These are phyloP conservation scores for Chlorella sp. DNA, from an alignment of 139 green algal genomes.

Conservation along the genomic window DNA sequence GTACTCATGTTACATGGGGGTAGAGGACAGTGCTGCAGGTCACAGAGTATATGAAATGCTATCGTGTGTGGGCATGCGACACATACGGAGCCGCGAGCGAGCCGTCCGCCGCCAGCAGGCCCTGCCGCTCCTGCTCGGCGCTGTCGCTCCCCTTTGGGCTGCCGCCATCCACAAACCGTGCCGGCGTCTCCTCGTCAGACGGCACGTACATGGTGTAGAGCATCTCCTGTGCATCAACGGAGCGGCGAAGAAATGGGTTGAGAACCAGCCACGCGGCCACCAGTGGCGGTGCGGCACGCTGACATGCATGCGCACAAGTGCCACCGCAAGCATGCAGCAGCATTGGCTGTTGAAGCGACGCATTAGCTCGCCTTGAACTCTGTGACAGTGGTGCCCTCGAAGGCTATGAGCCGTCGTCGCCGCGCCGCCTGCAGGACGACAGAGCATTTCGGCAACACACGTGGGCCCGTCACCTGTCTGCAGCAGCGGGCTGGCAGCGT, in stretches of 20 bases:
- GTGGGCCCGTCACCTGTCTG: too few species aligned
- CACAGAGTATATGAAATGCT: too few species aligned
- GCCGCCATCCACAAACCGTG: too few species aligned
- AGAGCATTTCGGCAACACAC: too few species aligned
- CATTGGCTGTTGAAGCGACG: background rate
- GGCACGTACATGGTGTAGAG: conserved; percentile 26
- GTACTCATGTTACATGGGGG: too few species aligned
- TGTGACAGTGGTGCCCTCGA: background rate
- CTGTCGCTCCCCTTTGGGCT: background rate
- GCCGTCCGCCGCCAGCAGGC: too few species aligned
- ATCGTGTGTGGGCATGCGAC: too few species aligned
- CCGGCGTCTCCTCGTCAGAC: background rate
- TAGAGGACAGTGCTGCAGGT: too few species aligned
- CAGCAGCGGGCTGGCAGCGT: conserved; percentile 23
- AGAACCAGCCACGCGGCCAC: too few species aligned
- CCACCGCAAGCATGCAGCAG: too few species aligned
- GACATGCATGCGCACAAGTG: background rate
- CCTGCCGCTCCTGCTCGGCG: too few species aligned
- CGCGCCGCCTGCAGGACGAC: background rate
- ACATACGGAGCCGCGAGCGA: too few species aligned
- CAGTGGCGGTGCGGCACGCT: background rate
- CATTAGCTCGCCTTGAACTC: background rate
- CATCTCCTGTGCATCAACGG: conserved; percentile 2
- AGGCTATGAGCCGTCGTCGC: background rate
- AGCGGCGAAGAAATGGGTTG: background rate